Conservation (phyloP, 2,329 filamentous ascomycete genomes). For the Exophiala sp. region DNA sequence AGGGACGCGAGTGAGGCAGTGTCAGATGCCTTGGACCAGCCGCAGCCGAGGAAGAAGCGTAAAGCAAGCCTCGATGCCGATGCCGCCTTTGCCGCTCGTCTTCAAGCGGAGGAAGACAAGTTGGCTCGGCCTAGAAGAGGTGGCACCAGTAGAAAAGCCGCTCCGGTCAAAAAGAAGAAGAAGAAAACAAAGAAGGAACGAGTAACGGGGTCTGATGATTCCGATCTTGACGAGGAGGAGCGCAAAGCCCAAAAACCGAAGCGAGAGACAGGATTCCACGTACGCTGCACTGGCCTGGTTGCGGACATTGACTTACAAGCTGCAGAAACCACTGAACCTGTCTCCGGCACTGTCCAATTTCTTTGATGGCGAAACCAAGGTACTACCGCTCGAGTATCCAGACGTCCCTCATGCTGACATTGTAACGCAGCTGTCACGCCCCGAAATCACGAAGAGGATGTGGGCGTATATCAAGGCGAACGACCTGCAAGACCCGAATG, state of each 20-base stretch:
- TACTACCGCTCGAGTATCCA: conserved; percentile 32
- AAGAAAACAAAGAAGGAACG: conserved; percentile 50
- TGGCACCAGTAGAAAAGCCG: conserved; percentile 55
- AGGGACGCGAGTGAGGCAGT: conserved; percentile 39
- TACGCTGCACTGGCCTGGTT: conserved; percentile 37
- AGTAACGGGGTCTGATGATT: conserved; percentile 55
- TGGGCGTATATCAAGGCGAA: conserved; percentile 92
- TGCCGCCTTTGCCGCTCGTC: conserved; percentile 74
- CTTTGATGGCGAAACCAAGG: conserved; percentile 40
- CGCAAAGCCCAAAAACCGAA: conserved; percentile 57
- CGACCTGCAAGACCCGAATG: conserved; percentile 79
- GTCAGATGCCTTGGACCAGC: conserved; percentile 36
- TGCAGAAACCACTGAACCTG: conserved; percentile 43
- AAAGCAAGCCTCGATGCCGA: conserved; percentile 68
- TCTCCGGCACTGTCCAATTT: conserved; percentile 43
- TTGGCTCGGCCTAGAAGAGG: conserved; percentile 70
- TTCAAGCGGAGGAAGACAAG: conserved; percentile 89
- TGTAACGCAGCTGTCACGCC: conserved; percentile 68
- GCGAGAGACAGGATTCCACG: conserved; percentile 85
- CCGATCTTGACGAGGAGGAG: conserved; percentile 63
- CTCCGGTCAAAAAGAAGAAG: conserved; percentile 62
- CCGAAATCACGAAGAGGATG: conserved; percentile 91
- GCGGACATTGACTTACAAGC: conserved; percentile 1
- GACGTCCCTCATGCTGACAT: conserved; percentile 2
- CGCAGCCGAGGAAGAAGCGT: conserved; percentile 56